Percentiles rank a stretch among this genome's conserved stretches.
phyloP scores from a whole-genome alignment of 495 filamentous ascomycete genomes.

The Aspergillus wentii region DNA sequence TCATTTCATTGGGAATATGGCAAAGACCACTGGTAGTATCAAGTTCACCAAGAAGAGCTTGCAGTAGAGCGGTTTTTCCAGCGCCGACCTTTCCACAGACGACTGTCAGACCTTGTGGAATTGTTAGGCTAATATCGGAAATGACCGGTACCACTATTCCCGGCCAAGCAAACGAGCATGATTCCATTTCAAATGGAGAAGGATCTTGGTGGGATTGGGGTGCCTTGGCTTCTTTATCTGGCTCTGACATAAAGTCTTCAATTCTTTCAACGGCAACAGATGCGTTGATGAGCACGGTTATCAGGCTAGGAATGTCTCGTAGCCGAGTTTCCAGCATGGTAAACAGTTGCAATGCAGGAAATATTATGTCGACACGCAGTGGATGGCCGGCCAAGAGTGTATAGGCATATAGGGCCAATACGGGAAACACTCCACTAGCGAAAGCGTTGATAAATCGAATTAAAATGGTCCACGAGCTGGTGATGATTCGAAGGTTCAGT shows the following conservation, averaged over 20 bases:
- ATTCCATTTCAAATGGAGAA: conserved; percentile 42
- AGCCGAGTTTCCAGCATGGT: conserved; percentile 64
- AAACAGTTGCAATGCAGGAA: conserved; percentile 77
- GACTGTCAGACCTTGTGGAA: conserved; percentile 62
- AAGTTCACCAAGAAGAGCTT: conserved; percentile 74
- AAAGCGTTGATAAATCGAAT: conserved; percentile 60
- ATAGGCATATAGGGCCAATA: conserved; percentile 73
- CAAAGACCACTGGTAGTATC: conserved; percentile 58
- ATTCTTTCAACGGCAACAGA: conserved; percentile 72
- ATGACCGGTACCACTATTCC: conserved; percentile 58
- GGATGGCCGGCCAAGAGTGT: conserved; percentile 60
- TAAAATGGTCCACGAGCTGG: conserved; percentile 52
- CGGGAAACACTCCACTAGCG: conserved; percentile 66
- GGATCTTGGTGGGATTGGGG: conserved; percentile 25
- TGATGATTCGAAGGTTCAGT: conserved; percentile 58
- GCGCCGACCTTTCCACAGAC: conserved; percentile 69
- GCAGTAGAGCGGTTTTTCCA: conserved; percentile 76
- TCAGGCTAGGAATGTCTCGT: conserved; percentile 63
- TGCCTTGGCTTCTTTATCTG: conserved; percentile 56
- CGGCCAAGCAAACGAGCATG: conserved; percentile 75
- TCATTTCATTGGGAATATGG: conserved; percentile 57
- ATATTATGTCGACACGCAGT: conserved; percentile 71
- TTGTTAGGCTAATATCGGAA: conserved; percentile 53
- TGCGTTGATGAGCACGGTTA: conserved; percentile 69
- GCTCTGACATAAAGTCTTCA: conserved; percentile 78